Conservation (phyloP, 148 eudicot species). For the Mesembryanthemum crystallinum region DNA sequence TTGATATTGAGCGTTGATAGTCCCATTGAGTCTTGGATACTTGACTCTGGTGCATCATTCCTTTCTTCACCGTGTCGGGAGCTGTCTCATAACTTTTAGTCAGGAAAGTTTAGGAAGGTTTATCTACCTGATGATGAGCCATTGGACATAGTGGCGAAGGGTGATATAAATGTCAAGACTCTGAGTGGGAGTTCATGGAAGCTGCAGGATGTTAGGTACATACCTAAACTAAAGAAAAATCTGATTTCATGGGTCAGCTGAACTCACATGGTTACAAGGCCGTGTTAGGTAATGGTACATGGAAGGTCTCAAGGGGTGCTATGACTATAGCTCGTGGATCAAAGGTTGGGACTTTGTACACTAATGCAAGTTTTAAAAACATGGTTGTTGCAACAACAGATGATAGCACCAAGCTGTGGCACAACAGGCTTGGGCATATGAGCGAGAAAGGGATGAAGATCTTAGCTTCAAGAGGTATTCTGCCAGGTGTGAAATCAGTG, state of each 20-base stretch:
- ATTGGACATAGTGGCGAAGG: not conserved
- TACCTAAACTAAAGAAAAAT: not conserved
- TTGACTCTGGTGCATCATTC: not conserved
- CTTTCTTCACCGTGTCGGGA: not conserved
- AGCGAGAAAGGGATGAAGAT: slow-evolving; percentile 12
- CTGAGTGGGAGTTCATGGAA: not conserved
- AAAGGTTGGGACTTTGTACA: not conserved
- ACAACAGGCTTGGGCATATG: slow-evolving; percentile 3
- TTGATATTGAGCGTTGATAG: not conserved
- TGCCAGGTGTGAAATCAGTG: not conserved
- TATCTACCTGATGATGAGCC: not conserved
- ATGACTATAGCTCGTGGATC: not conserved
- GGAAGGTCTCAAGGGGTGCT: too few species aligned
- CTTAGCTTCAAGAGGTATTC: not conserved
- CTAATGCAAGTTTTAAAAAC: not conserved
- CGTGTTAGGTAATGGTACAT: not conserved
- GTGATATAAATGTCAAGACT: not conserved
- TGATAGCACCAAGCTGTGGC: not conserved
- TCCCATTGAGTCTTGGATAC: slow-evolving; percentile 2
- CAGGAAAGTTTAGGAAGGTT: not conserved
- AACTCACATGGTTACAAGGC: not conserved
- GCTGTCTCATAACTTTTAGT: not conserved
- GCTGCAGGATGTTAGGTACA: not conserved
- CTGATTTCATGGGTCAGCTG: too few species aligned
- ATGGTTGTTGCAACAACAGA: not conserved